Base-by-base conservation (phyloP, 352 stramenopile genomes). In the Pythium dissotocum region DNA sequence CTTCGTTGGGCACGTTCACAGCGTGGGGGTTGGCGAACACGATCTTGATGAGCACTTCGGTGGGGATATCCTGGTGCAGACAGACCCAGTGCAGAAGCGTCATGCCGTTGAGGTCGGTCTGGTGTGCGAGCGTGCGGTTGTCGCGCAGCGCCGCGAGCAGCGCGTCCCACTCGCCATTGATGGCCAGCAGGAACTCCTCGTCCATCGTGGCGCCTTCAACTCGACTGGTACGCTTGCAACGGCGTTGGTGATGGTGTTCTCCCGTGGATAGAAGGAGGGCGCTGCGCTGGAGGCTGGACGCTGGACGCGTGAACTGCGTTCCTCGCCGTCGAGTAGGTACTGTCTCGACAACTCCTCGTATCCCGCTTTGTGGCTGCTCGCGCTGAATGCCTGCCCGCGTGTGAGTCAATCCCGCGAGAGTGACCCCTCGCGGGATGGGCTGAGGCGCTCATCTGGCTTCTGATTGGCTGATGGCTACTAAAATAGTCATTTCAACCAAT, bases 111-210 rank as follows among this genome's bases (percentile, higher is more conserved):
- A 69, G 72, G 54, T 93, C 85, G 5, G 79, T 86, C 62, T 83
- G 76, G 56, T 85, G 72, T 33, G 80, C 79, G 28, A 93, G 75
- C 53, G 76, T 75, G 55, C 76, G 78, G 65, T 86, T 84, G 63
- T 83, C 77, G 52, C 81, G 83, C 79, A 93, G 82, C 61, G 78
- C 75, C 18, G 73, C 73, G 35, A 91, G 76, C 63, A 93, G 77
- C 44, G 73, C 75, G 71, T 91, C 82, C 85, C 85, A 93, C 69
- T 93, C 83, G 62, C 85, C 85, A 64, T 93, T 91, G 65, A 93
- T 87, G 13, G 85, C 85, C 46, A 91, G 80, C 44, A 91, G 61
- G 64, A 93, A 91, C 62, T 90, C 82, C 4, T 77, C 72, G 73
- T 93, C 82, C 84, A 93, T 93, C 36, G 53, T 48, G 44, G 28